Conservation (phyloP, 257 asterid species). For the Echium plantagineum region DNA sequence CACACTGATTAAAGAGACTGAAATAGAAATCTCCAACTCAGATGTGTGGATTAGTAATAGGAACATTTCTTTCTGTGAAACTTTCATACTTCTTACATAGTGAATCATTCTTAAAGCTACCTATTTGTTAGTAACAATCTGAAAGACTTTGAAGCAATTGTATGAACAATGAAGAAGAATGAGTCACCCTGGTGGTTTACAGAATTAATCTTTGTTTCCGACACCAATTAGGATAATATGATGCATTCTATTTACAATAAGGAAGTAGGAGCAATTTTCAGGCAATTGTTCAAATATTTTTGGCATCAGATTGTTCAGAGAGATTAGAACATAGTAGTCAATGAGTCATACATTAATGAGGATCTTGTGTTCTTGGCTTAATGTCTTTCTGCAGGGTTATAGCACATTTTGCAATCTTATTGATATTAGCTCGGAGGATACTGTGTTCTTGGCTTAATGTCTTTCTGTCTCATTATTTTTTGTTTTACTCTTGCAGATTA, state of each 20-base stretch:
- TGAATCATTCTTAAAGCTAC: too few species aligned
- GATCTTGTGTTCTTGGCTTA: too few species aligned
- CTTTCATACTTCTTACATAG: too few species aligned
- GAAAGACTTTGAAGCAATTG: background rate
- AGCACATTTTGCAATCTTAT: background rate
- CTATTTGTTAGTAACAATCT: too few species aligned
- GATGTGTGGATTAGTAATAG: background rate
- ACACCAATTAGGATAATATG: background rate
- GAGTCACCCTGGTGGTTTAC: background rate
- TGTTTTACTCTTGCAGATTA: conserved; percentile 41
- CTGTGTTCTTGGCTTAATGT: background rate
- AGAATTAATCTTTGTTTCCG: background rate
- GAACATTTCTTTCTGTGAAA: background rate
- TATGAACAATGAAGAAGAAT: background rate
- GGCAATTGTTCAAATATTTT: background rate
- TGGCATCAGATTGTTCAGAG: background rate
- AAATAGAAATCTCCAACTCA: background rate
- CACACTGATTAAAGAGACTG: too few species aligned
- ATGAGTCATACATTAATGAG: background rate
- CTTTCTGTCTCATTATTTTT: conserved; percentile 3
- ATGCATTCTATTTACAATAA: too few species aligned
- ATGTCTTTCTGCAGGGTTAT: background rate
- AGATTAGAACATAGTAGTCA: background rate
- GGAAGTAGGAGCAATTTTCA: background rate
- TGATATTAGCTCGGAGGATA: background rate